Evolutionary conservation across 164 flowering plant species (phyloP), one percentile per base, ranked within the genome.

Genomic region (Vitis riparia): DNA sequence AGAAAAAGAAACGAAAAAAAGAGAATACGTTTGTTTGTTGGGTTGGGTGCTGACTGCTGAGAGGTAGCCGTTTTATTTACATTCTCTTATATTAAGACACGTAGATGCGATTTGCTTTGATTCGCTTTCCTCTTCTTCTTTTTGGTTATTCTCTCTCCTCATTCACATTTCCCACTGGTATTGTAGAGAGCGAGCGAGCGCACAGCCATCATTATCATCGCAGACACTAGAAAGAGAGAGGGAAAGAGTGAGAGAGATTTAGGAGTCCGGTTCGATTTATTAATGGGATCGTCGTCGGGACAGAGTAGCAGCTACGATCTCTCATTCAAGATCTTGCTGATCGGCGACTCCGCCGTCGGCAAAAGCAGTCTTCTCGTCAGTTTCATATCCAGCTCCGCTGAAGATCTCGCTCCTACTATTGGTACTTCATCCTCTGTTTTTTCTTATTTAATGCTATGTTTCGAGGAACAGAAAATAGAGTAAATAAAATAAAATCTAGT

Each of bases 281-380:
- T 56, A 59, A 85, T 88, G 91, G 86, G 85, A 65, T 81, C 88
- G 8, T 76, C 85, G 17, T 69, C 85, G 9, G 84, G 76, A 16
- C 78, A 78, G 67, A 60, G 78, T 53, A 72, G 67, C 47, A 71
- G 73, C 67, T 83, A 76, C 55, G 90, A 89, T 86, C 82, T 76
- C 65, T 86, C 88, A 0, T 87, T 87, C 76, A 89, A 89, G 87
- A 80, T 89, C 82, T 72, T 87, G 82, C 51, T 89, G 75, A 78
- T 87, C 68, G 93, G 93, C 5, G 93, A 87, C 60, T 81, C 89
- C 0, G 91, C 87, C 8, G 93, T 89, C 48, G 91, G 93, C 23
- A 89, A 89, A 75, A 89, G 89, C 59, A 84, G 93, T 71, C 80
- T 89, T 15, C 84, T 89, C 16, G 79, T 81, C 67, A 84, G 81